These are phyloP conservation scores for Eucalyptus curtisii DNA, from an alignment of 345 rosid species.

Conservation along the genomic window DNA sequence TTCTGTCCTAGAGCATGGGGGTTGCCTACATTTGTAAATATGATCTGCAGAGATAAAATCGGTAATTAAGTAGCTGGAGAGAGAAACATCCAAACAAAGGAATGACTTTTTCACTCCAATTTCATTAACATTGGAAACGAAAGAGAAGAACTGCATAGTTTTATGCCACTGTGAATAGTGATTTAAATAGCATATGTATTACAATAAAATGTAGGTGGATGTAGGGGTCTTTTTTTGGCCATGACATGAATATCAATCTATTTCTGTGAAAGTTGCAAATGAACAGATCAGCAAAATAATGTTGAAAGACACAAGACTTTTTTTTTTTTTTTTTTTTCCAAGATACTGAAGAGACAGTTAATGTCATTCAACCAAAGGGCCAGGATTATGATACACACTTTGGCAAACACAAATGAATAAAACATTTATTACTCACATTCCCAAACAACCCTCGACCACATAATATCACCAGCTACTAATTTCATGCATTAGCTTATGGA, in stretches of 20 bases:
- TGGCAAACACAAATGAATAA: neutral
- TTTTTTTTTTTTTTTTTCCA: neutral
- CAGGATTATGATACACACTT: neutral
- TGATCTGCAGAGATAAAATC: conserved; percentile 42
- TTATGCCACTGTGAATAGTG: neutral
- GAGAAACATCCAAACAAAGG: neutral
- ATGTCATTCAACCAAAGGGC: neutral
- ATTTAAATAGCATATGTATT: neutral
- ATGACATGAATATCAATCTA: neutral
- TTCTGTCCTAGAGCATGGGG: conserved; percentile 99
- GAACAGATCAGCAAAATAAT: neutral
- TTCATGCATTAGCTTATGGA: neutral
- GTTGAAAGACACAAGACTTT: neutral
- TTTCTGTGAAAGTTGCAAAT: neutral
- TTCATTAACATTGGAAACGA: neutral
- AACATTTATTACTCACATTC: neutral
- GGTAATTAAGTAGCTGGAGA: neutral
- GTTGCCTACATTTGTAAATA: conserved; percentile 97
- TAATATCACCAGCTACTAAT: neutral
- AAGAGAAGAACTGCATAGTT: neutral
- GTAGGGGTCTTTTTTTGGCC: neutral
- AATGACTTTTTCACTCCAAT: neutral
- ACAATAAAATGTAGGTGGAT: neutral
- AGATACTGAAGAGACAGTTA: neutral
- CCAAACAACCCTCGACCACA: neutral